Conservation (phyloP, 169 alveolate species). For the Condylostoma magnum region DNA sequence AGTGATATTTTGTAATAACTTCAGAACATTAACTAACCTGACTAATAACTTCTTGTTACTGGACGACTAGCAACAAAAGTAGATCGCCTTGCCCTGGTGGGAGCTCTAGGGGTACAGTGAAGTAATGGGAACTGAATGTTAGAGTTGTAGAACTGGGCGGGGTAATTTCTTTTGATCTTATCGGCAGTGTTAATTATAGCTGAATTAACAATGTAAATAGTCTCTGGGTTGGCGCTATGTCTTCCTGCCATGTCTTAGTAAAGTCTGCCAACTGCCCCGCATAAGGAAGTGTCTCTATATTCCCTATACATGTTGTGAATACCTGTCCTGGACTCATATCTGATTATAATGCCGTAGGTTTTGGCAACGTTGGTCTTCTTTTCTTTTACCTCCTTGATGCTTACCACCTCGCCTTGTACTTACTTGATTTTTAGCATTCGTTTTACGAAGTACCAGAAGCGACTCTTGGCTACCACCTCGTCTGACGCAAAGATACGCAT, state of each 20-base stretch:
- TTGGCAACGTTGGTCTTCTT: conserved; percentile 88
- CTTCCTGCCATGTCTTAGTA: conserved; percentile 98
- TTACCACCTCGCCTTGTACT: conserved; percentile 95
- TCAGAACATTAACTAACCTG: too few species aligned
- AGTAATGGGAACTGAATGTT: conserved; percentile 91
- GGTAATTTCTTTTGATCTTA: conserved; percentile 85
- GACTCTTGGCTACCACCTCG: conserved; percentile 95
- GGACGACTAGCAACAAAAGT: conserved; percentile 87
- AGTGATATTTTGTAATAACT: too few species aligned
- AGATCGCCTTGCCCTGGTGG: conserved; percentile 72
- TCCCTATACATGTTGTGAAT: conserved; percentile 99
- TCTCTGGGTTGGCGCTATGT: conserved; percentile 95
- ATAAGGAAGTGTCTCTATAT: conserved; percentile 93
- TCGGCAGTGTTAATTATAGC: conserved; percentile 66
- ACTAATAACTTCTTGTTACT: conserved; percentile 33
- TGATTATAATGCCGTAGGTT: conserved; percentile 97
- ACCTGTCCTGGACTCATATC: conserved; percentile 97
- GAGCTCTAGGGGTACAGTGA: conserved; percentile 76
- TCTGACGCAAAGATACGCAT: conserved; percentile 98
- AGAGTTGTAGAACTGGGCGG: conserved; percentile 81
- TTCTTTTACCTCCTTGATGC: conserved; percentile 88
- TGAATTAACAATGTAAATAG: conserved; percentile 91
- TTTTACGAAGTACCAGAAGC: conserved; percentile 96
- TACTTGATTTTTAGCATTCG: conserved; percentile 94
- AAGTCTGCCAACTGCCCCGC: conserved; percentile 97